phyloP scores from a whole-genome alignment of 208 protist genomes.

The Crithidia sp. region DNA sequence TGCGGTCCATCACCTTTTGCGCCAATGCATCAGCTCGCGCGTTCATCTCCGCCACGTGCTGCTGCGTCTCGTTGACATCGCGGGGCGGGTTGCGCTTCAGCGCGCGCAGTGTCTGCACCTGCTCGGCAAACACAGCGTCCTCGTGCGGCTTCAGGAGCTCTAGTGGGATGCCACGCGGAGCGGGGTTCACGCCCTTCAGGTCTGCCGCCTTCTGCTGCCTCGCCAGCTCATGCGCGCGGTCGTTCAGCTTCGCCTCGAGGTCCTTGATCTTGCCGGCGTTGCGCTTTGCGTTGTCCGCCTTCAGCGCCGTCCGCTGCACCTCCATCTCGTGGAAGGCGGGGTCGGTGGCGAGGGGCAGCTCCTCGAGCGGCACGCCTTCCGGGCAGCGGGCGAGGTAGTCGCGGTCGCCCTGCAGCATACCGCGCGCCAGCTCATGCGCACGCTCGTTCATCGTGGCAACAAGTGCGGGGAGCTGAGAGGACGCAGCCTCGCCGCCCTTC shows the following conservation, averaged over 20 bases:
- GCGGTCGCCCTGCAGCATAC: conserved; percentile 40
- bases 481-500: conserved; percentile 30
- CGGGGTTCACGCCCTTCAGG: conserved; percentile 44
- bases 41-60: conserved; percentile 51
- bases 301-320: conserved; percentile 59
- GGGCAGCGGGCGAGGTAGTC: conserved; percentile 37
- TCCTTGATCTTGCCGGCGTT: conserved; percentile 54
- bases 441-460: conserved; percentile 45
- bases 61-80: conserved; percentile 21
- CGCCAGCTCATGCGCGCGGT: conserved; percentile 70
- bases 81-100: conserved; percentile 44
- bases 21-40: conserved; percentile 52
- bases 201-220: conserved; percentile 65
- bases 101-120: conserved; percentile 46
- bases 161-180: conserved; percentile 54
- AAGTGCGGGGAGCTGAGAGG: conserved; percentile 34
- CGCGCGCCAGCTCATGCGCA: conserved; percentile 44
- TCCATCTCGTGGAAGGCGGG: conserved; percentile 59
- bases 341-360: conserved; percentile 69
- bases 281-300: conserved; percentile 55
- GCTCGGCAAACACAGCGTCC: conserved; percentile 44
- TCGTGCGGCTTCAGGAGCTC: conserved; percentile 66
- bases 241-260: conserved; percentile 61
- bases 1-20: conserved; percentile 50
- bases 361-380: conserved; percentile 63